phyloP scores from a whole-genome alignment of 2,329 filamentous ascomycete species.

The Proliferodiscus dingleyae region DNA sequence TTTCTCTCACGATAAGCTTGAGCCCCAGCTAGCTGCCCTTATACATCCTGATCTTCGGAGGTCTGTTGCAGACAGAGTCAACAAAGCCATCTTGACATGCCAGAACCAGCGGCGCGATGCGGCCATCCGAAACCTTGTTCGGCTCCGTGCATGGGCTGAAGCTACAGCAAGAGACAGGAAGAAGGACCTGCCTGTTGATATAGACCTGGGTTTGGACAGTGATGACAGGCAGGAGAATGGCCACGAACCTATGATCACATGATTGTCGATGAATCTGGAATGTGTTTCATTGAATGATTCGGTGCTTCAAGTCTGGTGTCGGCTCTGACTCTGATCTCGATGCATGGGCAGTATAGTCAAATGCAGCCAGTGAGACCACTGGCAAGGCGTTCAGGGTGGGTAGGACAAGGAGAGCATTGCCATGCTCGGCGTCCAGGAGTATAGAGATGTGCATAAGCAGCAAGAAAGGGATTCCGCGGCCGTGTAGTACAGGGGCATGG shows the following conservation, averaged over 20 bases:
- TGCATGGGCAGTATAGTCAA: neutral
- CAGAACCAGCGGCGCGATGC: constrained; percentile 73
- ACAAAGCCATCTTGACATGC: constrained; percentile 75
- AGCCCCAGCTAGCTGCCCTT: constrained; percentile 69
- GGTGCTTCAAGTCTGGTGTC: neutral
- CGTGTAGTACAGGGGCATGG: no score
- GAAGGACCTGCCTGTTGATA: constrained; percentile 28
- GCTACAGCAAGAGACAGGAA: constrained; percentile 30
- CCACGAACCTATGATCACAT: constrained; percentile 30
- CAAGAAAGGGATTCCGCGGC: no score
- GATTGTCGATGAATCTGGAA: constrained; percentile 4
- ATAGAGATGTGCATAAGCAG: no score
- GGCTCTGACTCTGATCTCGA: neutral
- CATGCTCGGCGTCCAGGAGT: constrained; percentile 1
- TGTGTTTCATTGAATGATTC: neutral
- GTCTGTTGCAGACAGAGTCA: constrained; percentile 82
- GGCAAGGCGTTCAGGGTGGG: neutral
- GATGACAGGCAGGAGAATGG: constrained; percentile 20
- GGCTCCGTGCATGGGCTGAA: constrained; percentile 82
- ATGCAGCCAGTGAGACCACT: neutral
- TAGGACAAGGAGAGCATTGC: no score
- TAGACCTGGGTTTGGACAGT: constrained; percentile 30
- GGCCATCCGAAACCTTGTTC: constrained; percentile 74
- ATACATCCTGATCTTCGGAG: constrained; percentile 75
- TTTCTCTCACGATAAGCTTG: constrained; percentile 75